These are phyloP conservation scores for Phytopythium oedochilum DNA, from an alignment of 352 stramenopile genomes.

Conservation along the genomic window DNA sequence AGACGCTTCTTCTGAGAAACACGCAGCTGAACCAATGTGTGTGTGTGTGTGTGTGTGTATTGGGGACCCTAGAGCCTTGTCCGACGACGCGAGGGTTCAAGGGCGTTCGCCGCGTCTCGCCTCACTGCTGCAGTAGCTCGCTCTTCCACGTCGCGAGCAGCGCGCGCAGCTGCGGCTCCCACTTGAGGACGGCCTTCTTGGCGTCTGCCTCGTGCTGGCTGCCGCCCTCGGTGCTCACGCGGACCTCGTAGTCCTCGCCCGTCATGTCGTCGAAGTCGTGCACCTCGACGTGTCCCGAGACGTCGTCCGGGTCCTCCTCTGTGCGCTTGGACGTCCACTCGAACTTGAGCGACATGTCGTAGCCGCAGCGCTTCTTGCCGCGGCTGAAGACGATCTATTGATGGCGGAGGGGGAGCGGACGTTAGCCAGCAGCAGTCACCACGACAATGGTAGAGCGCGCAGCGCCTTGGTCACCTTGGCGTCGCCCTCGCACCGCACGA, in stretches of 20 bases:
- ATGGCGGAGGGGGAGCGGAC: no score
- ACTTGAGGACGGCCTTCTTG: conserved; percentile 52
- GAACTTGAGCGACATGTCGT: conserved; percentile 82
- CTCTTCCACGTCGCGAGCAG: conserved; percentile 70
- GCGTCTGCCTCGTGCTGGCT: conserved; percentile 44
- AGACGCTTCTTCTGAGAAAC: no score
- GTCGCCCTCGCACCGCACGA: conserved; percentile 71
- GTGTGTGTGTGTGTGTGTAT: no score
- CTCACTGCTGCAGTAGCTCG: conserved; percentile 76
- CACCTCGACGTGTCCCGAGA: conserved; percentile 67
- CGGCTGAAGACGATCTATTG: conserved; percentile 69
- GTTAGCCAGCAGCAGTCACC: neutral
- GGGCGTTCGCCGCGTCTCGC: no score
- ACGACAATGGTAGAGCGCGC: no score
- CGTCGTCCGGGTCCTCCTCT: conserved; percentile 35
- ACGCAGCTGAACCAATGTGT: no score
- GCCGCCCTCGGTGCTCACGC: conserved; percentile 41
- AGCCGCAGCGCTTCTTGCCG: conserved; percentile 83
- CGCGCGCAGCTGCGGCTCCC: conserved; percentile 59
- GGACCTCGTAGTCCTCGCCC: conserved; percentile 75
- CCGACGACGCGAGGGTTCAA: no score
- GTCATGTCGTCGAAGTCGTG: conserved; percentile 85
- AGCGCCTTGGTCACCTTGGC: conserved; percentile 46
- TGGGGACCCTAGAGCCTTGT: no score
- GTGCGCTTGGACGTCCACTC: conserved; percentile 44